These are phyloP conservation scores for Solanum sitiens DNA, from an alignment of 257 asterid species.

Conservation along the genomic window DNA sequence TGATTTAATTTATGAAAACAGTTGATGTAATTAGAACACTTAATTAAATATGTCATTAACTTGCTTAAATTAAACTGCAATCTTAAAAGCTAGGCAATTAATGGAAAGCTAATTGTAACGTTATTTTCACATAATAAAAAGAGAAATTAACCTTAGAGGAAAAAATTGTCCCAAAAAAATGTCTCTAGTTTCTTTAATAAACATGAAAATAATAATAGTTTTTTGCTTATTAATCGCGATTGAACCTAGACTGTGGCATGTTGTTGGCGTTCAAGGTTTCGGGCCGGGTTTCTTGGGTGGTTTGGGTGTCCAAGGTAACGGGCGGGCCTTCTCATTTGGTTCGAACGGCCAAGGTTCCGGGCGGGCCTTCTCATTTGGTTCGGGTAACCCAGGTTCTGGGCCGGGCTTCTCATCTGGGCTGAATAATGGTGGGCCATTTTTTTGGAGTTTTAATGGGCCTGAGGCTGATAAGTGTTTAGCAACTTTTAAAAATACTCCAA, in stretches of 20 bases:
- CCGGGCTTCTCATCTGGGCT: background rate
- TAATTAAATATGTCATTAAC: background rate
- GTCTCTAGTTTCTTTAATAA: background rate
- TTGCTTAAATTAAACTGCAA: background rate
- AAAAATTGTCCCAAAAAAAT: background rate
- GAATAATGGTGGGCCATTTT: background rate
- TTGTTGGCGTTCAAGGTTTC: background rate
- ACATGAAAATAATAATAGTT: background rate
- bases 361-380: background rate
- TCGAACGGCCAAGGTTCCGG: background rate
- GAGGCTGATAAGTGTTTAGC: constrained; percentile 7
- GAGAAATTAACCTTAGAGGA: background rate
- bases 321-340: background rate
- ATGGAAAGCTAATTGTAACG: background rate
- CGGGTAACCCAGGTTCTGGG: background rate
- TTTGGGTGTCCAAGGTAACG: background rate
- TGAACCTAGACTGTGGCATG: background rate
- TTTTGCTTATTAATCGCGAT: background rate
- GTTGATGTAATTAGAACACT: background rate
- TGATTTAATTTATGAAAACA: background rate
- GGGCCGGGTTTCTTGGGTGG: background rate
- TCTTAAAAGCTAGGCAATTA: background rate
- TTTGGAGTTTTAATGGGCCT: background rate
- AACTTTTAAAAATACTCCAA: constrained; percentile 2
- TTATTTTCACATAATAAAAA: background rate